Base-by-base conservation (phyloP, 176 grass and related monocot species). In the Saccharum spontaneum region DNA sequence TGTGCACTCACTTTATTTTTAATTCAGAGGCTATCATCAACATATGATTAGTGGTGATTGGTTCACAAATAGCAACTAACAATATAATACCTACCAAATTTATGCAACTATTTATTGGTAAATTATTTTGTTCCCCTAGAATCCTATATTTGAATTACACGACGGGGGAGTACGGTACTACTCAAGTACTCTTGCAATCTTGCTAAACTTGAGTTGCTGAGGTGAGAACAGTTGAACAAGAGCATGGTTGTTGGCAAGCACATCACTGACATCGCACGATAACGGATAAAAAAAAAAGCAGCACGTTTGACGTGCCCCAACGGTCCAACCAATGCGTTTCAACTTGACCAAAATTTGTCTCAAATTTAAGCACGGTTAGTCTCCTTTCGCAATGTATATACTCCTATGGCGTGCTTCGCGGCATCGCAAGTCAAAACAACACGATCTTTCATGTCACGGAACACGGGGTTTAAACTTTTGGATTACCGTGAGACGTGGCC, bases 121-220 rank as follows among this genome's bases (percentile, higher is more conserved):
- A 20, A 28, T 54, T 18, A 5, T 54, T 54, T 20, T 50, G 17
- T 54, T 16, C 6, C 1, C 3, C 3, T 54, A 54, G 0, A 20
- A 54, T 20, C 16, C 17, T 54, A 20, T 20, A 54, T 55, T 55
- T 55, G 18, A 54, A 45, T 48, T 49, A 49, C 46, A 49, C 1
- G 13, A 50, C 5, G 0, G 18, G 20, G 0, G 0, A 1, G 7
- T n/a, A 1, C 20, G 2, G 10, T n/a, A 23, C 22, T 23, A 23
- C 2, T 24, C 7, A 24, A 24, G 22, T 24, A 18, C 7, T 61
- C 7, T 24, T 61, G 22, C 8, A 0, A 3, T 50, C 15, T 17
- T 61, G 57, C n/a, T 11, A 24, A 8, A 54, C 22, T 60, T 60
- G 22, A 61, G 52, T 0, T 28, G 24, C 2, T 64, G 11, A 12